A percentile compares a stretch with the other conserved stretches of the same genome.
These are phyloP conservation scores for Cyberlindnera japonica DNA, from an alignment of 805 yeast genomes.

Conservation along the genomic window DNA sequence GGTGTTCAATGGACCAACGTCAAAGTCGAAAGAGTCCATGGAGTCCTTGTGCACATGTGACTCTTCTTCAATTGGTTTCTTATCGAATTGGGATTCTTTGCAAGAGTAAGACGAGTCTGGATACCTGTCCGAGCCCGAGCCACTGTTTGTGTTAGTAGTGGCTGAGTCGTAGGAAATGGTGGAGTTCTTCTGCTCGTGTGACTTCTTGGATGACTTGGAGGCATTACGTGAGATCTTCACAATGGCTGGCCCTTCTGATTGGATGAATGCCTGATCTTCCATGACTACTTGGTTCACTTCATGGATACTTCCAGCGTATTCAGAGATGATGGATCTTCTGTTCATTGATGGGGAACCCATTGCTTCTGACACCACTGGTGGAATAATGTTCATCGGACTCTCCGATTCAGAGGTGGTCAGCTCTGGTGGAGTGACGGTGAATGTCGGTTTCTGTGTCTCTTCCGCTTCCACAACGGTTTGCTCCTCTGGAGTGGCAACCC, in stretches of 20 bases:
- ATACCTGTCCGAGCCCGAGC: constrained; percentile 13
- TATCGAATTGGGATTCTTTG: constrained; percentile 10
- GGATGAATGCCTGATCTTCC: constrained; percentile 1
- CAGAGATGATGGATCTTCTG: constrained; percentile 26
- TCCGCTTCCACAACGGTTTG: background rate
- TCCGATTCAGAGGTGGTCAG: constrained; percentile 7
- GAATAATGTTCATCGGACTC: constrained; percentile 2
- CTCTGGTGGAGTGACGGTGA: background rate
- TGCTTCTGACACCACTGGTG: background rate
- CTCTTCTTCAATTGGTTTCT: constrained; percentile 8
- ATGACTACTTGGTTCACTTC: constrained; percentile 23
- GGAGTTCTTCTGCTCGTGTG: constrained; percentile 9
- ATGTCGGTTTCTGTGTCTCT: background rate
- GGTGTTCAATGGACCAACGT: constrained; percentile 22
- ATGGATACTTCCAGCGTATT: constrained; percentile 27
- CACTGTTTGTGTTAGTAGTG: constrained; percentile 3
- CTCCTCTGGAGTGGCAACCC: too few relatives aligned
- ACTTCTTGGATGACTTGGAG: constrained; percentile 8
- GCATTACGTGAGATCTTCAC: constrained; percentile 17
- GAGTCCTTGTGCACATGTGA: constrained; percentile 8
- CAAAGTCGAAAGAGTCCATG: constrained; percentile 23
- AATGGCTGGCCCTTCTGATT: constrained; percentile 17
- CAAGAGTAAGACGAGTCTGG: constrained; percentile 14
- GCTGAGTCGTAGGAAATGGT: constrained; percentile 3
- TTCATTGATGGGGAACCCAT: constrained; percentile 10